Percentiles rank a stretch among this genome's conserved stretches.
Evolutionary conservation across 495 filamentous ascomycete species (phyloP).

Genomic region (Astrothelium macrocarpum): DNA sequence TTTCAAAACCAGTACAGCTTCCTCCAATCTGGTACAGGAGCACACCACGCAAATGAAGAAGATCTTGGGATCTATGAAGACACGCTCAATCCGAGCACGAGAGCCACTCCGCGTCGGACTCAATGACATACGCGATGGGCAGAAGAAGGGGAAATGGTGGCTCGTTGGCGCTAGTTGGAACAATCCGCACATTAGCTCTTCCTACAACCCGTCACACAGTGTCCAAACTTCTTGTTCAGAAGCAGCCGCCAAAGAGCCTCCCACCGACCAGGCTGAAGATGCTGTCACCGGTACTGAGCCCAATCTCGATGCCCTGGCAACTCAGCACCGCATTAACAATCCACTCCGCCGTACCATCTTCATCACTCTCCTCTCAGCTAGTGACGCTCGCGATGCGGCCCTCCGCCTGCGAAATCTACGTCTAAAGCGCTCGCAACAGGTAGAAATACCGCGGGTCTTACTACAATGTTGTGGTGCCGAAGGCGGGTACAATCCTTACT

Average conservation of each 20-base stretch:
- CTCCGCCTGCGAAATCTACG: conserved; percentile 67
- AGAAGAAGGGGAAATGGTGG: conserved; percentile 96
- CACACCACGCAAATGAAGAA: conserved; percentile 81
- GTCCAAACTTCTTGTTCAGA: not conserved
- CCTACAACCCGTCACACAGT: conserved; percentile 20
- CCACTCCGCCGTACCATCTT: conserved; percentile 89
- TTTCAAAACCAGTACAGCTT: conserved; percentile 58
- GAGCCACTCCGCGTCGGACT: conserved; percentile 77
- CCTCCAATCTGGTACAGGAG: conserved; percentile 56
- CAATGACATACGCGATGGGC: conserved; percentile 66
- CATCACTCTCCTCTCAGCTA: conserved; percentile 76
- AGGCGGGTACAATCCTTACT: conserved; percentile 82
- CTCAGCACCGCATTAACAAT: conserved; percentile 87
- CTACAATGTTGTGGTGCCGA: conserved; percentile 81
- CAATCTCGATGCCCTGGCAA: conserved; percentile 66
- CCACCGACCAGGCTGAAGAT: conserved; percentile 37
- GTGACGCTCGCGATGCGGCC: conserved; percentile 76
- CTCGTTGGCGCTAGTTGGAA: conserved; percentile 83
- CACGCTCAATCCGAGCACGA: conserved; percentile 54
- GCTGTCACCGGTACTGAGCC: conserved; percentile 32
- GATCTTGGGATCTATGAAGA: conserved; percentile 63
- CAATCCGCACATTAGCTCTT: conserved; percentile 19
- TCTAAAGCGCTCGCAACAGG: conserved; percentile 75
- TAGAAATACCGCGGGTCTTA: conserved; percentile 79
- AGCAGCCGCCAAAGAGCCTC: conserved; percentile 16